Evolutionary conservation across 2,329 filamentous ascomycete genomes (phyloP).

Genomic region (Hypoxylon sp.): DNA sequence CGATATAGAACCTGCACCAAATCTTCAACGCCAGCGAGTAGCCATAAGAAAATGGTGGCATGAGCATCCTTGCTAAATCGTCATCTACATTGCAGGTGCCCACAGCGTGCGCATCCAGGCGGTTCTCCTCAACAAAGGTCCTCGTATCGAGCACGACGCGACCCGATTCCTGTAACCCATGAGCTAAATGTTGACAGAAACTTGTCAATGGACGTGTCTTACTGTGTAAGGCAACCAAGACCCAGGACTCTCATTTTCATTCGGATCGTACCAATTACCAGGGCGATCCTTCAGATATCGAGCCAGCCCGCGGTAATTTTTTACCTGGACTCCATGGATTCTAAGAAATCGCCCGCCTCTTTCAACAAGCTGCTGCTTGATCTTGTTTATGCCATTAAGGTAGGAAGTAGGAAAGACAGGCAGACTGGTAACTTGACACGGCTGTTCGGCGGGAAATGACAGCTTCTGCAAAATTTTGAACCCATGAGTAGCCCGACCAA

Average conservation of each 20-base stretch:
- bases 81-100: constrained; percentile 10
- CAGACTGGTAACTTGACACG: not conserved
- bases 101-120: not conserved
- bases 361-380: not conserved
- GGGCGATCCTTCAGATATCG: not conserved
- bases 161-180: not conserved
- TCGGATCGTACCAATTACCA: not conserved
- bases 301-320: not conserved
- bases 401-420: not conserved
- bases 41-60: constrained; percentile 40
- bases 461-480: constrained; percentile 32
- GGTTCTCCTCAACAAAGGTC: not conserved
- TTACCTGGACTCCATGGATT: not conserved
- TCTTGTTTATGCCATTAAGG: not conserved
- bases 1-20: constrained; percentile 44
- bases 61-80: constrained; percentile 26
- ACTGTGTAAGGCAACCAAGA: constrained; percentile 16
- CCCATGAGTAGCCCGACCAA: constrained; percentile 24
- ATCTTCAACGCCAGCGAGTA: constrained; percentile 42
- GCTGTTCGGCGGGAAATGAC: not conserved
- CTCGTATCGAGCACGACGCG: not conserved
- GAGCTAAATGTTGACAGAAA: not conserved
- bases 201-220: constrained; percentile 1
- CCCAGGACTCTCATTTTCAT: constrained; percentile 4
- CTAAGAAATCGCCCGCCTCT: constrained; percentile 13